These are phyloP conservation scores for Erodium texanum DNA, from an alignment of 441 rosid genomes.

Conservation along the genomic window DNA sequence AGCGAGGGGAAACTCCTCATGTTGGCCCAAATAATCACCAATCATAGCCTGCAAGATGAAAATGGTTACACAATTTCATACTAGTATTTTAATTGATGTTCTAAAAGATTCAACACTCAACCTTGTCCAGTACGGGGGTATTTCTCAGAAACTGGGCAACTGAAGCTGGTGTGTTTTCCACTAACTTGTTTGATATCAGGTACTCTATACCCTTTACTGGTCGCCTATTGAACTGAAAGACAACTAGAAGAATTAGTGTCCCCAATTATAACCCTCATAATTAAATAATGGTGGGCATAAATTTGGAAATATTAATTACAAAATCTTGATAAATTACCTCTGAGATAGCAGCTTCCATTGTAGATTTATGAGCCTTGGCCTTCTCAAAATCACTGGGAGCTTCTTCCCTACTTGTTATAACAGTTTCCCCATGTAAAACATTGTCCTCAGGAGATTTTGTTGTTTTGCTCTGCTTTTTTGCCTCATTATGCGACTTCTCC, in stretches of 20 bases:
- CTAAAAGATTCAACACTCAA: slow-evolving; percentile 23
- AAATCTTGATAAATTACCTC: slow-evolving; percentile 46
- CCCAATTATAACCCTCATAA: not conserved
- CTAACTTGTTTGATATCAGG: slow-evolving; percentile 72
- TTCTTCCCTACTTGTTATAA: slow-evolving; percentile 41
- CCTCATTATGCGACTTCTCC: slow-evolving; percentile 70
- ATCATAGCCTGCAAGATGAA: slow-evolving; percentile 74
- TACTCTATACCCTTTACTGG: slow-evolving; percentile 72
- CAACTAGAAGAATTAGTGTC: slow-evolving; percentile 12
- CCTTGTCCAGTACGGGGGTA: slow-evolving; percentile 79
- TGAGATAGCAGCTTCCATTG: slow-evolving; percentile 83
- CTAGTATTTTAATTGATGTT: slow-evolving; percentile 14
- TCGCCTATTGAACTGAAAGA: slow-evolving; percentile 83
- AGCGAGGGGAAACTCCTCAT: slow-evolving; percentile 95
- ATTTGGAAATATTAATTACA: not conserved
- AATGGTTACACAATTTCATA: slow-evolving; percentile 26
- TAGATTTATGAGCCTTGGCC: slow-evolving; percentile 98
- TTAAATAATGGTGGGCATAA: not conserved
- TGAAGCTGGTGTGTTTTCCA: slow-evolving; percentile 72
- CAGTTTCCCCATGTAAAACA: slow-evolving; percentile 36
- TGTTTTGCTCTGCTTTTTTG: slow-evolving; percentile 33
- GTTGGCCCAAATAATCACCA: slow-evolving; percentile 97
- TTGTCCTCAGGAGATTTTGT: slow-evolving; percentile 33
- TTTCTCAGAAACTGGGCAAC: slow-evolving; percentile 84
- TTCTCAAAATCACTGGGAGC: slow-evolving; percentile 60